A percentile compares a stretch with the other conserved stretches of the same genome.
These are phyloP conservation scores for Durusdinium trenchii DNA, from an alignment of 73 alveolate species.

Conservation along the genomic window DNA sequence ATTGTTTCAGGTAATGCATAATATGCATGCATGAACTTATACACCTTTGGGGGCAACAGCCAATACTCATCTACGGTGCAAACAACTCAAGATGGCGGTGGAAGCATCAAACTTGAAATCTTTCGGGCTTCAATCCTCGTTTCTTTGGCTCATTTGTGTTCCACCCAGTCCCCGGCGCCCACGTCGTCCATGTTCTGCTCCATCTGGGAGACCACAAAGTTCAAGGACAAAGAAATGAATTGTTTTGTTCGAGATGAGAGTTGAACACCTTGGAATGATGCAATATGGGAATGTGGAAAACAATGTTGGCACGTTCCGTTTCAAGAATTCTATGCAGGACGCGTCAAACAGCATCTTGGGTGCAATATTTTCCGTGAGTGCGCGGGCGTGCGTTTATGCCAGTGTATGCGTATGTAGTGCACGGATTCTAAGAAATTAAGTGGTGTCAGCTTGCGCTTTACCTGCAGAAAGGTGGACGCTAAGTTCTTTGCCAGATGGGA, in stretches of 20 bases:
- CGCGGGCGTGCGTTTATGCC: background rate
- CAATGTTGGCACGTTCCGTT: background rate
- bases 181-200: constrained; percentile 27
- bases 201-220: constrained; percentile 53
- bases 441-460: background rate
- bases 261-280: background rate
- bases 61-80: no score
- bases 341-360: constrained; percentile 11
- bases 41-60: no score
- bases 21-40: no score
- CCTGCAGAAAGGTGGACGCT: background rate
- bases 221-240: background rate
- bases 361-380: background rate
- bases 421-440: no score
- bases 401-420: background rate
- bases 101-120: no score
- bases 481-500: constrained; percentile 23
- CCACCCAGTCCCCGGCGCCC: background rate
- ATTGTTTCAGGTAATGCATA: no score
- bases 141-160: no score
- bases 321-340: background rate
- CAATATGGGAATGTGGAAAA: background rate
- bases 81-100: no score
- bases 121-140: no score
- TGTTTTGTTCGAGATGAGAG: background rate